Base-by-base conservation (phyloP, 139 green algal genomes). In the Tetradesmus obliquus region DNA sequence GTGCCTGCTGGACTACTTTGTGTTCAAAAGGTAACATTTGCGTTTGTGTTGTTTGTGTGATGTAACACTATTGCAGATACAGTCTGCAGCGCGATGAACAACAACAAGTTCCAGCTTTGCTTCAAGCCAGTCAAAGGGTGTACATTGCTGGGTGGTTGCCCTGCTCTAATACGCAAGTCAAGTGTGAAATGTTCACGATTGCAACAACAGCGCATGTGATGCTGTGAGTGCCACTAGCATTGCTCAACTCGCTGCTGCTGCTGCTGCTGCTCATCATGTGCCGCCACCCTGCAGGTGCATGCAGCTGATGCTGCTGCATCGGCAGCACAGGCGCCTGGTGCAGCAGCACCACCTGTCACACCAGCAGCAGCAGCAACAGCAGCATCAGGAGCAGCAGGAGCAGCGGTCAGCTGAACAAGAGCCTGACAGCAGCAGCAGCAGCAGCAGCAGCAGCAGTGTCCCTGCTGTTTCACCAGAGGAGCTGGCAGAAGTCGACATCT, bases 221-320 rank as follows among this genome's bases (percentile, higher is more conserved):
- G 32, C 32, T 45, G 32, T 45, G 32, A 45, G 32, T 45, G 32
- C 32, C 32, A 45, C 32, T 0, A 45, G 32, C 32, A 6, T 62
- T 20, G 32, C 32, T 60, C 22, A 85, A 9, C 13, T 20, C 80
- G n/a, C 24, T 57, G 4, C 15, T 12, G 10, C 24, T 88, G 57
- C 51, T 60, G 84, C n/a, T 79, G 76, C 24, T 55, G n/a, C 76
- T 45, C 32, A 45, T 45, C 32, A 45, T 82, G 3, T 82, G n/a
- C 6, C 22, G 8, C 74, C 76, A 5, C 54, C 10, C 6, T 5
- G 10, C 32, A 89, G 85, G 66, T 89, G 85, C 45, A 82, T 89
- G 85, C 85, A 89, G 85, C 66, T 89, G 66, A 89, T 89, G 85
- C 66, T 89, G 62, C 72, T 82, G 32, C 62, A 89, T 20, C 45